These are phyloP conservation scores for Eucalyptus brandiana DNA, from an alignment of 345 rosid species.

Conservation along the genomic window DNA sequence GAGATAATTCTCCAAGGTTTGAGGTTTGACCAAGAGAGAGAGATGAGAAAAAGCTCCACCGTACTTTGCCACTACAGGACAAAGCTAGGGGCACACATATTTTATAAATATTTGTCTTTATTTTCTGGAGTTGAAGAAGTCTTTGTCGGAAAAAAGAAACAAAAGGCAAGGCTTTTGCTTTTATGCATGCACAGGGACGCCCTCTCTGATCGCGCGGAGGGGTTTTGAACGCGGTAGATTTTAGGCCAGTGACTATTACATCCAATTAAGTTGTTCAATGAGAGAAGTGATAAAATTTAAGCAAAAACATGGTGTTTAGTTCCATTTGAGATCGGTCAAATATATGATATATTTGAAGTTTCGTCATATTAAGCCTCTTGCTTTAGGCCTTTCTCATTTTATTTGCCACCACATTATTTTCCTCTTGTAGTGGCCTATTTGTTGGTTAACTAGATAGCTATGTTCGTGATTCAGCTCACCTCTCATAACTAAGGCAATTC, in stretches of 20 bases:
- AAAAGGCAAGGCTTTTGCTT: background rate
- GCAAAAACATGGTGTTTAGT: background rate
- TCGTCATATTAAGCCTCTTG: fast-evolving
- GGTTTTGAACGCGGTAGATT: background rate
- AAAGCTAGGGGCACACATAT: background rate
- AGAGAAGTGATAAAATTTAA: background rate
- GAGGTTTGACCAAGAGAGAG: background rate
- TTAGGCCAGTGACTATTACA: background rate
- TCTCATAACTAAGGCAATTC: background rate
- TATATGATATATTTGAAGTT: fast-evolving
- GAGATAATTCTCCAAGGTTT: background rate
- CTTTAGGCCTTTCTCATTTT: background rate
- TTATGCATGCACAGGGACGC: background rate
- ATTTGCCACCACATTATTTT: fast-evolving
- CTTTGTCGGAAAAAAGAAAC: background rate
- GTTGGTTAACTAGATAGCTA: background rate
- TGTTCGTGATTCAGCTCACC: fast-evolving
- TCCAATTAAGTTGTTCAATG: background rate
- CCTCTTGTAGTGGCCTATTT: background rate
- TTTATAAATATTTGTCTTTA: background rate
- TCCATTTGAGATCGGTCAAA: fast-evolving
- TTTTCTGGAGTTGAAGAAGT: background rate
- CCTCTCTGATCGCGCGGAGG: background rate
- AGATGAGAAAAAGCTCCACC: background rate
- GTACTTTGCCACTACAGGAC: background rate